A percentile compares a stretch with the other conserved stretches of the same genome.
These are phyloP conservation scores for Dactylellina sp. DNA, from an alignment of 2,329 filamentous ascomycete species.

Conservation along the genomic window DNA sequence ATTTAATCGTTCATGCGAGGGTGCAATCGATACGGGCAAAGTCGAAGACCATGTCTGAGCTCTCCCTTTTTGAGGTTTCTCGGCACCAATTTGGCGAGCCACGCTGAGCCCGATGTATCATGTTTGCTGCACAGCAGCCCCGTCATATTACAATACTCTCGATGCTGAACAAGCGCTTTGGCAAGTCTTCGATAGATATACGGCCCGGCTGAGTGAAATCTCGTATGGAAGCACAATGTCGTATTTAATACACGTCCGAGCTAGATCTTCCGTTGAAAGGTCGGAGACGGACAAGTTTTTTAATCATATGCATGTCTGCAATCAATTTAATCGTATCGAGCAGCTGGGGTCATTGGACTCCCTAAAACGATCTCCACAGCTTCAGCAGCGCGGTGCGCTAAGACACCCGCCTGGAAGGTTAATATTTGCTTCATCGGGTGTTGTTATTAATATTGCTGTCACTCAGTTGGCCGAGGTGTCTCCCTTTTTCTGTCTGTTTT, in stretches of 20 bases:
- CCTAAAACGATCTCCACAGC: slow-evolving; percentile 49
- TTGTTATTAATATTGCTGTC: slow-evolving; percentile 44
- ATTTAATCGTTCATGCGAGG: slow-evolving; percentile 9
- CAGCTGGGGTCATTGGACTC: slow-evolving; percentile 28
- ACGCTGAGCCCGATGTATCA: not conserved
- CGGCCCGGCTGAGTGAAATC: not conserved
- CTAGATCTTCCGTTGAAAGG: slow-evolving; percentile 8
- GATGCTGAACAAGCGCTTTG: too few species aligned
- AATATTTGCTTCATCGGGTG: slow-evolving; percentile 34
- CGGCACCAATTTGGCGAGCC: slow-evolving; percentile 44
- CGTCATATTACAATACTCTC: not conserved
- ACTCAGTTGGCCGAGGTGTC: slow-evolving; percentile 35
- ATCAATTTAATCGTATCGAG: slow-evolving; percentile 24
- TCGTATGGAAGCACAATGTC: slow-evolving; percentile 13
- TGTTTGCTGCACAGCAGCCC: slow-evolving; percentile 19
- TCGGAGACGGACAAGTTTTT: slow-evolving; percentile 1
- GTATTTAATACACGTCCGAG: slow-evolving; percentile 31
- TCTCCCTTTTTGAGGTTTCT: slow-evolving; percentile 44
- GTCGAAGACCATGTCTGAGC: slow-evolving; percentile 40
- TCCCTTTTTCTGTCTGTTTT: slow-evolving; percentile 22
- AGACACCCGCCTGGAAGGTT: slow-evolving; percentile 37
- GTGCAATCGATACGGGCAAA: slow-evolving; percentile 31
- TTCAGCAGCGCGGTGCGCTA: slow-evolving; percentile 32
- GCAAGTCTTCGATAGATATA: not conserved
- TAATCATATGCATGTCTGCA: not conserved